A percentile compares a stretch with the other conserved stretches of the same genome.
phyloP scores from a whole-genome alignment of 23 red algal genomes.

The Gracilaria domingensis region DNA sequence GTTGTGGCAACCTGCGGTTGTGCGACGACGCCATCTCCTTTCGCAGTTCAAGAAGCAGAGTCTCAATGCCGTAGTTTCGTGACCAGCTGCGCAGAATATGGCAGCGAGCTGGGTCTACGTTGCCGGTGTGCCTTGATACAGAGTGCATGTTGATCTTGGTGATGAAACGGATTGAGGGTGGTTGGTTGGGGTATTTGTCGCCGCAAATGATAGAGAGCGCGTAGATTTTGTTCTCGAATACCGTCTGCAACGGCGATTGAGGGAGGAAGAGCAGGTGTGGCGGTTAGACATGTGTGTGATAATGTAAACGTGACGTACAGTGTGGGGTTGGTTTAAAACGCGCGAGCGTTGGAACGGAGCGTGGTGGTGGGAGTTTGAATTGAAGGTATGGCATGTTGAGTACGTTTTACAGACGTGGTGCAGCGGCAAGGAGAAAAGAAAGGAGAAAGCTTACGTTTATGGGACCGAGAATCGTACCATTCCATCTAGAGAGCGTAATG shows the following conservation, averaged over 20 bases:
- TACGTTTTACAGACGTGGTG: background rate
- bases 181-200: slow-evolving; percentile 84
- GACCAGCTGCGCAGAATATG: slow-evolving; percentile 89
- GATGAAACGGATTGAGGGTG: slow-evolving; percentile 85
- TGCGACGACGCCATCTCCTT: slow-evolving; percentile 92
- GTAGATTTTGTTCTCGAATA: slow-evolving; percentile 99
- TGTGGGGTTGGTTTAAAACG: background rate
- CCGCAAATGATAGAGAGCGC: slow-evolving; percentile 86
- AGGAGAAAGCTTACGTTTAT: slow-evolving; percentile 84
- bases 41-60: slow-evolving; percentile 90
- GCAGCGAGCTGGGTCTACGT: slow-evolving; percentile 86
- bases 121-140: slow-evolving; percentile 88
- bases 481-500: slow-evolving; percentile 97
- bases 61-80: slow-evolving; percentile 87
- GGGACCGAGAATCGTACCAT: slow-evolving; percentile 98
- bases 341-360: background rate
- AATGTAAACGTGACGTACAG: background rate
- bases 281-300: background rate
- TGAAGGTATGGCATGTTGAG: background rate
- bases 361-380: background rate
- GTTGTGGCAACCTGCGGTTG: slow-evolving; percentile 92
- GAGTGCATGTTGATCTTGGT: slow-evolving; percentile 93
- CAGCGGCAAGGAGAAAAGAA: background rate
- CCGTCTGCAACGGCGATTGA: slow-evolving; percentile 56
- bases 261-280: background rate